Evolutionary conservation across 1,284 basidiomycete species (phyloP).

Genomic region (Irpex sp.): DNA sequence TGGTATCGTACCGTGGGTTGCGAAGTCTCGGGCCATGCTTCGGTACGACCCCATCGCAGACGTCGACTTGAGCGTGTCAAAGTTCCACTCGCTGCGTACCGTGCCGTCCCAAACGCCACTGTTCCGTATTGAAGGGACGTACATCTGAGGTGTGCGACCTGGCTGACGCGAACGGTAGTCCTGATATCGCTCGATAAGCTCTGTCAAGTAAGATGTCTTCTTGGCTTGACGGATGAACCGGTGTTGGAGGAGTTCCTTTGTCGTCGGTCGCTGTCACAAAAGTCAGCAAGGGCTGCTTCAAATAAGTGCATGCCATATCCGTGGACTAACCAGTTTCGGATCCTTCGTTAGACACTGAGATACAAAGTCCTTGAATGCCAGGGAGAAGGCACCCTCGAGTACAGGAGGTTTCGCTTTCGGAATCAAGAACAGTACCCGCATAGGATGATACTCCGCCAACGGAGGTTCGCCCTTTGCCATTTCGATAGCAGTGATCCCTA

Average conservation of each 20-base stretch:
- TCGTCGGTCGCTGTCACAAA: conserved; percentile 69
- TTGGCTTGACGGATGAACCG: conserved; percentile 84
- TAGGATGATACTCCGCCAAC: conserved; percentile 89
- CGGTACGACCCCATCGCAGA: conserved; percentile 70
- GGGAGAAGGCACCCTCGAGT: conserved; percentile 80
- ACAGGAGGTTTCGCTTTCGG: conserved; percentile 93
- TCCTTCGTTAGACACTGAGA: conserved; percentile 91
- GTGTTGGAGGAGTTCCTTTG: conserved; percentile 89
- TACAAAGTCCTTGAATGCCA: conserved; percentile 92
- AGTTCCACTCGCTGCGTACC: conserved; percentile 90
- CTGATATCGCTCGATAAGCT: conserved; percentile 82
- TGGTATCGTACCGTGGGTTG: conserved; percentile 50
- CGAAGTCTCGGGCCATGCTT: conserved; percentile 60
- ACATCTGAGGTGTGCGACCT: conserved; percentile 41
- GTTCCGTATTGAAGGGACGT: conserved; percentile 51
- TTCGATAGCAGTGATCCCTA: conserved; percentile 96
- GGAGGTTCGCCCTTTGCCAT: conserved; percentile 95
- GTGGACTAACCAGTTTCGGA: conserved; percentile 57
- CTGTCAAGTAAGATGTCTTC: conserved; percentile 77
- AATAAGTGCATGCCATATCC: conserved; percentile 13
- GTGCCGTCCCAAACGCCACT: conserved; percentile 67
- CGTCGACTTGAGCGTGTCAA: conserved; percentile 80
- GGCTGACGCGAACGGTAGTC: conserved; percentile 60
- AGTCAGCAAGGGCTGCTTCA: conserved; percentile 10
- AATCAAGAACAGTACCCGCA: conserved; percentile 94